Conservation (phyloP, 345 rosid species). For the Salix purpurea region DNA sequence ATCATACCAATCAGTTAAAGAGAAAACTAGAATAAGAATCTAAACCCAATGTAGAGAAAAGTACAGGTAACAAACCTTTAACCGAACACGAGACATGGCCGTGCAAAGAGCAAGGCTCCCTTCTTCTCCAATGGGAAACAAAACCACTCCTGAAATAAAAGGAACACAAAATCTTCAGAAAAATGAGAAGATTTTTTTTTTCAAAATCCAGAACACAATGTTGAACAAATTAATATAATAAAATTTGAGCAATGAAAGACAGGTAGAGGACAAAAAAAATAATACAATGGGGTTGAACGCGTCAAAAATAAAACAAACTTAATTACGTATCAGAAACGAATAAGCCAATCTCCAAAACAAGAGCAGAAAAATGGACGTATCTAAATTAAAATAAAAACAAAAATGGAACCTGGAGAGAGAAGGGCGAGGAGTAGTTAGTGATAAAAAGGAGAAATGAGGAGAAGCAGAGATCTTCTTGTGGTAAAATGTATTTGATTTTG, state of each 20-base stretch:
- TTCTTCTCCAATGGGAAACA: slow-evolving; percentile 25
- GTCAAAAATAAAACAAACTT: too few species aligned
- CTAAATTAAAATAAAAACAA: neutral
- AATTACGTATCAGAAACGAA: neutral
- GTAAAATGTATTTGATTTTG: neutral
- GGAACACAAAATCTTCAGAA: neutral
- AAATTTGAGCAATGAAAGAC: too few species aligned
- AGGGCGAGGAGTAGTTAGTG: neutral
- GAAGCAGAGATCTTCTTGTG: slow-evolving; percentile 16
- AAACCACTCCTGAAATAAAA: slow-evolving; percentile 30
- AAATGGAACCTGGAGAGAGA: neutral
- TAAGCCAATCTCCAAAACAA: neutral
- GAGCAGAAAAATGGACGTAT: neutral
- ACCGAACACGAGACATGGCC: slow-evolving; percentile 38
- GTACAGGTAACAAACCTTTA: slow-evolving; percentile 37
- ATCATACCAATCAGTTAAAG: neutral
- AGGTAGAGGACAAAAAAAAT: too few species aligned
- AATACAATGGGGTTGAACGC: too few species aligned
- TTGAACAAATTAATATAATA: too few species aligned
- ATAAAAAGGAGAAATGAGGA: slow-evolving; percentile 14
- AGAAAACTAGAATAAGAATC: neutral
- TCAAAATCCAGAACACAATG: neutral
- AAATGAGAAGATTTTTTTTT: neutral
- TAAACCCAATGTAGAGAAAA: neutral
- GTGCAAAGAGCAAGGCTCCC: slow-evolving; percentile 24